Conservation (phyloP, 1,284 basidiomycete genomes). For the Lentinula novae-zelandiae region DNA sequence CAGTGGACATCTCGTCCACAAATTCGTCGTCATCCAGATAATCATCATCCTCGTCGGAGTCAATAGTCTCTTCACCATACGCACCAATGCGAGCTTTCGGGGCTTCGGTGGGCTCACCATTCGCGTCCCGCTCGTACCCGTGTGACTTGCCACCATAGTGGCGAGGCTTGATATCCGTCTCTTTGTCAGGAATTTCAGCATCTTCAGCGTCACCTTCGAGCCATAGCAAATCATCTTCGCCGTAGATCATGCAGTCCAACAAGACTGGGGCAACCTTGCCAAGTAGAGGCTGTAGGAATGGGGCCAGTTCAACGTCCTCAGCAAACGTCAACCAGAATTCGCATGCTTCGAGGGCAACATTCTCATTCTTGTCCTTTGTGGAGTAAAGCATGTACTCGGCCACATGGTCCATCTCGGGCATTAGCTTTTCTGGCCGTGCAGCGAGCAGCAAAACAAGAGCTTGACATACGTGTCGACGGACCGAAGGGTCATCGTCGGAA, state of each 20-base stretch:
- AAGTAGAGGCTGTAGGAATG: conserved; percentile 84
- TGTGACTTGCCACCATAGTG: conserved; percentile 87
- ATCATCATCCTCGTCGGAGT: conserved; percentile 81
- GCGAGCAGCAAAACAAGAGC: conserved; percentile 92
- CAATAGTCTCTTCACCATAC: conserved; percentile 70
- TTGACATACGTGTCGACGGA: conserved; percentile 95
- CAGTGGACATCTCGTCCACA: conserved; percentile 95
- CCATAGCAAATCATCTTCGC: conserved; percentile 94
- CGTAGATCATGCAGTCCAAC: conserved; percentile 96
- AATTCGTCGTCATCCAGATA: conserved; percentile 89
- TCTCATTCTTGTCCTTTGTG: conserved; percentile 94
- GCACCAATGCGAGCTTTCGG: conserved; percentile 53
- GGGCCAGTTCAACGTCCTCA: conserved; percentile 85
- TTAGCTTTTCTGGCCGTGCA: conserved; percentile 91
- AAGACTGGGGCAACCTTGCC: conserved; percentile 89
- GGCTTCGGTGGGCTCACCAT: conserved; percentile 42
- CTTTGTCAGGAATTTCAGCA: conserved; percentile 88
- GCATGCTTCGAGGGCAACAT: conserved; percentile 94
- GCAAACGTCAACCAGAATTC: conserved; percentile 99
- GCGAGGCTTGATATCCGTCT: conserved; percentile 93
- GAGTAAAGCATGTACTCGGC: conserved; percentile 99
- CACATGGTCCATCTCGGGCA: conserved; percentile 94
- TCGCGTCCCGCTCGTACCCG: conserved; percentile 72
- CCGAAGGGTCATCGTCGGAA: conserved; percentile 88
- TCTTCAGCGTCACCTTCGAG: conserved; percentile 92